Evolutionary conservation across 1,284 basidiomycete species (phyloP).

Genomic region (Cryptococcus deneoformans): DNA sequence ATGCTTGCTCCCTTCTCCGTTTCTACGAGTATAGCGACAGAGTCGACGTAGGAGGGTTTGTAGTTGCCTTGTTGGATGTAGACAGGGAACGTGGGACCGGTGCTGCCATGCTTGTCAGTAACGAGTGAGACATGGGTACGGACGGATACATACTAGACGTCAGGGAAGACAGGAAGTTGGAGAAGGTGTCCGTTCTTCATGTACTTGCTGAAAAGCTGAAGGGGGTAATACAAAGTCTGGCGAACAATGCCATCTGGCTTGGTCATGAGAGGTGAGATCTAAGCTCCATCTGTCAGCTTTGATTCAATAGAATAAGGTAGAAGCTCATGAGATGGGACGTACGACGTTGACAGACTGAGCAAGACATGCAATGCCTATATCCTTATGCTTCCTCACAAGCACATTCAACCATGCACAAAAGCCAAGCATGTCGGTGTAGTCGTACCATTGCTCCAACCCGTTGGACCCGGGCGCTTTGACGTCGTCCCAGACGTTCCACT

Average conservation of each 20-base stretch:
- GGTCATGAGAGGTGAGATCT: slow-evolving; percentile 45
- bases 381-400: slow-evolving; percentile 60
- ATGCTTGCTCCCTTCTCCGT: slow-evolving; percentile 16
- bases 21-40: slow-evolving; percentile 27
- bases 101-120: slow-evolving; percentile 12
- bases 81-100: slow-evolving; percentile 34
- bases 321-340: slow-evolving; percentile 8
- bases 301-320: neutral
- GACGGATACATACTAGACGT: slow-evolving; percentile 30
- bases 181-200: slow-evolving; percentile 41
- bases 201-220: slow-evolving; percentile 35
- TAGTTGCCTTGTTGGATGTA: slow-evolving; percentile 33
- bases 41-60: slow-evolving; percentile 37
- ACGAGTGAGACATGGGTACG: neutral
- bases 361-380: slow-evolving; percentile 63
- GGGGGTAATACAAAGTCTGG: slow-evolving; percentile 40
- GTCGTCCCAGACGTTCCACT: slow-evolving; percentile 44
- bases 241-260: slow-evolving; percentile 28
- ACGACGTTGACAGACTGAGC: slow-evolving; percentile 57
- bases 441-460: slow-evolving; percentile 61
- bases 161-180: slow-evolving; percentile 22
- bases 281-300: neutral
- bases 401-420: slow-evolving; percentile 62
- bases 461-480: slow-evolving; percentile 50
- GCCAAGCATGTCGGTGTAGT: slow-evolving; percentile 62